Evolutionary conservation across 345 rosid species (phyloP).

Genomic region (Chamaenerion angustifolium): DNA sequence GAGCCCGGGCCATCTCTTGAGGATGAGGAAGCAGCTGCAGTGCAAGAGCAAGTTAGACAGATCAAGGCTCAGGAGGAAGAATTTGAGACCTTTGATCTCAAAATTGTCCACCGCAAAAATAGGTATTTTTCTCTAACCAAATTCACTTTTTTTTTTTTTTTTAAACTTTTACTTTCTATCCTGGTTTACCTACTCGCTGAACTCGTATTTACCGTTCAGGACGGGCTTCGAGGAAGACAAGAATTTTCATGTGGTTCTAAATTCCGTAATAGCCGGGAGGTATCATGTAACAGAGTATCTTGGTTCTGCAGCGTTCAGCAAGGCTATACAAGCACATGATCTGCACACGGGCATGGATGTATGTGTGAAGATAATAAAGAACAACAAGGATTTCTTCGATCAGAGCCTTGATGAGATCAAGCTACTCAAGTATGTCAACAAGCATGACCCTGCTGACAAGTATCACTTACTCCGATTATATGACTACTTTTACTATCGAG

Average conservation of each 20-base stretch:
- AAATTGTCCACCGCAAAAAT: slow-evolving; percentile 96
- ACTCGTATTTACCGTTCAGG: slow-evolving; percentile 23
- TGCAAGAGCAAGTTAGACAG: slow-evolving; percentile 96
- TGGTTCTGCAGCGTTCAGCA: slow-evolving; percentile 99
- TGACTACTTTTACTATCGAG: slow-evolving; percentile 94
- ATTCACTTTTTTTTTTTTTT: background rate
- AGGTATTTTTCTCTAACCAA: slow-evolving; percentile 28
- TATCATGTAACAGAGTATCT: slow-evolving; percentile 98
- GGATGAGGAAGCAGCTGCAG: slow-evolving; percentile 95
- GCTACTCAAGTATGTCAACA: slow-evolving; percentile 94
- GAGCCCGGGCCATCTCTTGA: slow-evolving; percentile 60
- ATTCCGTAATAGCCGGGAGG: slow-evolving; percentile 92
- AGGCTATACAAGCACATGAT: slow-evolving; percentile 99
- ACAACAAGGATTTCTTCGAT: slow-evolving; percentile 98
- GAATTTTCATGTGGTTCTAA: slow-evolving; percentile 89
- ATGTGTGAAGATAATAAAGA: slow-evolving; percentile 92
- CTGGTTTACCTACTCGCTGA: too few relatives aligned
- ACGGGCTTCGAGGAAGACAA: slow-evolving; percentile 99
- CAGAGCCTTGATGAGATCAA: slow-evolving; percentile 99
- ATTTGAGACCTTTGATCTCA: slow-evolving; percentile 93
- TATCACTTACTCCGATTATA: slow-evolving; percentile 92
- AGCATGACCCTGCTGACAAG: slow-evolving; percentile 96
- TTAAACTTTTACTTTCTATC: too few relatives aligned
- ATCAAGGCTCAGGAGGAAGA: slow-evolving; percentile 96
- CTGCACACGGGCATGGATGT: slow-evolving; percentile 96